phyloP scores from a whole-genome alignment of 2,329 filamentous ascomycete genomes.

The Chaetomium globosum region DNA sequence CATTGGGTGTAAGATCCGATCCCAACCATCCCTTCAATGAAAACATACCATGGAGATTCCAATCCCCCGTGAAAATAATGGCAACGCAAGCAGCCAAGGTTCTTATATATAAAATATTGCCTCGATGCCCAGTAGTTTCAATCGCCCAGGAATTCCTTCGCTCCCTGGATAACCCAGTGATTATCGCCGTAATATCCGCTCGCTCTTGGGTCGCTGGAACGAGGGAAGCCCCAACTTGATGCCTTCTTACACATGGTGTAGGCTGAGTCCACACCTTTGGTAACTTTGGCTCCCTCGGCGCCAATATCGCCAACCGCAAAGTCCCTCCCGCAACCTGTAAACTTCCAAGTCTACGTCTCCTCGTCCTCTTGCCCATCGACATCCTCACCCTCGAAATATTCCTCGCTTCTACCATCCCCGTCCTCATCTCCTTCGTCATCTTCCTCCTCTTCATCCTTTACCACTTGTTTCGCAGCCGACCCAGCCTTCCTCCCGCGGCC shows the following conservation, averaged over 20 bases:
- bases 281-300: neutral
- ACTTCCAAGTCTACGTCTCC: neutral
- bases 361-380: neutral
- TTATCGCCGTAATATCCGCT: neutral
- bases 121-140: neutral
- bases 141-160: neutral
- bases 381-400: neutral
- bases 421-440: neutral
- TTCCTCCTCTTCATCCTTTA: constrained; percentile 19
- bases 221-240: neutral
- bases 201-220: neutral
- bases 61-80: neutral
- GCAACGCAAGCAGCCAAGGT: neutral
- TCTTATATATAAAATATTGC: neutral
- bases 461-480: constrained; percentile 20
- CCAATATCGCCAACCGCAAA: neutral
- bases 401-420: neutral
- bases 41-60: neutral
- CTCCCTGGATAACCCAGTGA: neutral
- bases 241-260: neutral
- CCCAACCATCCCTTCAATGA: neutral
- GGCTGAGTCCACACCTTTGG: neutral
- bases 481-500: constrained; percentile 14
- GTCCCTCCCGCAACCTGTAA: neutral
- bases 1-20: neutral